These are phyloP conservation scores for Venturiaceae sp. DNA, from an alignment of 2,329 filamentous ascomycete genomes.

Conservation along the genomic window DNA sequence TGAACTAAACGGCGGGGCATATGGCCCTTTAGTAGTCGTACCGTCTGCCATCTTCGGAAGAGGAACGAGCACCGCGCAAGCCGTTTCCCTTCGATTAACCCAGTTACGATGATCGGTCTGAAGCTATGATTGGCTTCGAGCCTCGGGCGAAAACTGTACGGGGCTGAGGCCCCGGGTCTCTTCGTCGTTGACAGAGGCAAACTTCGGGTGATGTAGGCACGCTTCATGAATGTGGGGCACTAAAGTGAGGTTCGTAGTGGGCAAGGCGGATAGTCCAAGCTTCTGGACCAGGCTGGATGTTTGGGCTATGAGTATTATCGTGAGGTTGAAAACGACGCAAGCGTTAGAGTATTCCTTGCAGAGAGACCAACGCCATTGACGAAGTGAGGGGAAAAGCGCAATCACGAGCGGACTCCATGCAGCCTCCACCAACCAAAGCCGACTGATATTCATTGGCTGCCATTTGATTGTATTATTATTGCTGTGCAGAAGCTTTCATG, in stretches of 20 bases:
- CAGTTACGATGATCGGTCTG: neutral
- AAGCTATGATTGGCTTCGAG: neutral
- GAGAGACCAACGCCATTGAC: neutral
- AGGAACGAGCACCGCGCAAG: constrained; percentile 1
- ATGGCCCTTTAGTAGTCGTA: constrained; percentile 8
- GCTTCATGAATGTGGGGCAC: neutral
- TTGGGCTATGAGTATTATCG: neutral
- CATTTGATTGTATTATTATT: neutral
- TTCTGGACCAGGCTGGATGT: neutral
- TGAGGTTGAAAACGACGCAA: neutral
- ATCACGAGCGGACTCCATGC: neutral
- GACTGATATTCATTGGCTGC: neutral
- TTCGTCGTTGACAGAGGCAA: neutral
- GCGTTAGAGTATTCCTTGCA: neutral
- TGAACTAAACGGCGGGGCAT: constrained; percentile 14
- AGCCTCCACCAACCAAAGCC: neutral
- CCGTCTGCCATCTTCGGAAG: constrained; percentile 6
- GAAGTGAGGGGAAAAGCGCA: neutral
- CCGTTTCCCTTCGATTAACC: constrained; percentile 1
- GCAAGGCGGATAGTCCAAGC: neutral
- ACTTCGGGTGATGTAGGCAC: neutral
- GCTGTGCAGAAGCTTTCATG: neutral
- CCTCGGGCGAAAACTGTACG: constrained; percentile 1
- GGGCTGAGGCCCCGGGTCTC: neutral
- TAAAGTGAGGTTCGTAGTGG: neutral